Evolutionary conservation across 139 green algal genomes (phyloP).

Genomic region (Marvania coccoides): DNA sequence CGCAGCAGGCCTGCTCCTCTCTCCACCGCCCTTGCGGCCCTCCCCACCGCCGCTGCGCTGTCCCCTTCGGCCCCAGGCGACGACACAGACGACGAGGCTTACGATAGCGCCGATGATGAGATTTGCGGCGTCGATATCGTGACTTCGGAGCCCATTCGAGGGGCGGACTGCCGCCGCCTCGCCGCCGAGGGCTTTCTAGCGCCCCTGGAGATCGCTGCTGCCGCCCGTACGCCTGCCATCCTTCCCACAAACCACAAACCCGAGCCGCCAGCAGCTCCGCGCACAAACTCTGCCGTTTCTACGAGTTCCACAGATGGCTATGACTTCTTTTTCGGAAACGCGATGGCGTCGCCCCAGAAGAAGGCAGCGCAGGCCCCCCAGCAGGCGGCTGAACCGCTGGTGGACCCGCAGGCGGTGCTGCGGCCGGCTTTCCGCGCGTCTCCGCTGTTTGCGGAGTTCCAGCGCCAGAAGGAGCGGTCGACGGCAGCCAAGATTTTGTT

Average conservation of each 20-base stretch:
- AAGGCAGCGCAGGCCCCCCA: not conserved
- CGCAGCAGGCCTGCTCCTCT: too few species aligned
- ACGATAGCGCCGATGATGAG: not conserved
- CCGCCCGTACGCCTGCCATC: not conserved
- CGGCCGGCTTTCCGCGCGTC: not conserved
- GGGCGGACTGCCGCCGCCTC: not conserved
- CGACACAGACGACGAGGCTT: too few species aligned
- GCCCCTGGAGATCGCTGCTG: not conserved
- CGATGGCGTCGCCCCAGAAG: not conserved
- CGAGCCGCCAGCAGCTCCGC: not conserved
- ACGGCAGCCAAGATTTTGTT: conserved; percentile 15
- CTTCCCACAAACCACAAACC: not conserved
- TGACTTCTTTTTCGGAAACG: not conserved
- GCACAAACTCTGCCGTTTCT: not conserved
- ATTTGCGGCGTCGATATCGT: not conserved
- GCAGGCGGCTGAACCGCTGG: not conserved
- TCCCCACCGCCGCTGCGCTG: too few species aligned
- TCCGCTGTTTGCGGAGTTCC: not conserved
- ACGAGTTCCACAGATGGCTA: not conserved
- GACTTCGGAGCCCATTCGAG: not conserved
- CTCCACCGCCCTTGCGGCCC: too few species aligned
- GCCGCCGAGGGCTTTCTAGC: not conserved
- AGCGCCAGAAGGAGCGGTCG: not conserved
- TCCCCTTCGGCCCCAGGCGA: too few species aligned
- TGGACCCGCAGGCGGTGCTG: not conserved